Percentiles rank a stretch among this genome's conserved stretches.
phyloP scores from a whole-genome alignment of 805 yeast genomes.

The Wickerhamiella galacta region DNA sequence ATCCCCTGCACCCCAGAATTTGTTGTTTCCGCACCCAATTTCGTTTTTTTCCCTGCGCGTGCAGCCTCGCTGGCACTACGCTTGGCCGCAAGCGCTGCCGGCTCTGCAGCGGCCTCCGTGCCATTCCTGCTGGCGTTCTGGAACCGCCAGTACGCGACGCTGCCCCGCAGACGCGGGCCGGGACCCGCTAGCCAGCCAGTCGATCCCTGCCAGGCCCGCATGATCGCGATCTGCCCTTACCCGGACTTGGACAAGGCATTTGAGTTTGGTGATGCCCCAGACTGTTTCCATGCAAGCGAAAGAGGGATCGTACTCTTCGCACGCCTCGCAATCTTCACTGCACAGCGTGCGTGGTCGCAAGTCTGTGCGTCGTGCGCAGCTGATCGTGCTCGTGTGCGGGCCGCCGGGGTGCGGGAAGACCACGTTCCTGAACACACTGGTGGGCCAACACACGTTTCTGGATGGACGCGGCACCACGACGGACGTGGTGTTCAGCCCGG shows the following conservation, averaged over 20 bases:
- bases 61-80: too few species aligned
- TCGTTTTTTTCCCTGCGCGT: too few species aligned
- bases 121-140: not conserved
- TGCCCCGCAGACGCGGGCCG: not conserved
- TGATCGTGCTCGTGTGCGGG: constrained; percentile 56
- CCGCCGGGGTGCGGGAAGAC: constrained; percentile 60
- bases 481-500: constrained; percentile 1
- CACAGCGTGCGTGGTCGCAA: constrained; percentile 1
- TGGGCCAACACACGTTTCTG: constrained; percentile 7
- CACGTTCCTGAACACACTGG: constrained; percentile 50
- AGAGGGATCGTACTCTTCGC: too few species aligned
- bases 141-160: constrained; percentile 2
- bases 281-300: too few species aligned
- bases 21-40: too few species aligned
- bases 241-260: too few species aligned
- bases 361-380: constrained; percentile 24
- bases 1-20: too few species aligned
- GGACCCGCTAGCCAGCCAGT: too few species aligned
- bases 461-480: not conserved
- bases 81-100: too few species aligned
- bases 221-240: too few species aligned
- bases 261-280: too few species aligned
- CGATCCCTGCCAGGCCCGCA: too few species aligned
- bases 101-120: not conserved
- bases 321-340: not conserved